Evolutionary conservation across 2,329 filamentous ascomycete species (phyloP), one percentile per base, ranked within the genome.

Genomic region (Cordyceps javanica): DNA sequence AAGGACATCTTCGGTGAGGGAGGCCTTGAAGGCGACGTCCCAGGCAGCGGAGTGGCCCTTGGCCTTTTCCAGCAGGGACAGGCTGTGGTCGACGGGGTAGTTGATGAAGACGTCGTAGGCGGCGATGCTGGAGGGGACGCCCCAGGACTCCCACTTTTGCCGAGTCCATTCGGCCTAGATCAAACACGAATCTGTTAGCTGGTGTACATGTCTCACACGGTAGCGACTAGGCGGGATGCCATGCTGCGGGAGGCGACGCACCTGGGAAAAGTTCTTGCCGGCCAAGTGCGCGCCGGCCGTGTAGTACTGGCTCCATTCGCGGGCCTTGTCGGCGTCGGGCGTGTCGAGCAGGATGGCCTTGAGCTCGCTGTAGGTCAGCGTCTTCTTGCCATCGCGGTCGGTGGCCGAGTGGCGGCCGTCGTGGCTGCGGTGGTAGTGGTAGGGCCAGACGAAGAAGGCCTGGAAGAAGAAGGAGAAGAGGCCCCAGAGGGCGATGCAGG

Each of bases 1-100:
- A 5, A 97, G 75, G 2, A 93, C 80, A 67, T 96, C 91, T 71
- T 99, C 94, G 64, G 89, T 85, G 41, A 97, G 74, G 1, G 83
- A 86, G 0, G 92, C 93, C 68, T 91, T 85, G 66, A 87, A 96
- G n/a, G 82, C 78, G 28, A 92, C 79, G 54, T 82, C 78, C 77
- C 83, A 87, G 3, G 68, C 64, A 26, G 69, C 65, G 1, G 69
- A 63, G 64, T 72, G 68, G 50, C 65, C 68, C 55, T 71, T 69
- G 26, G 69, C 62, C 63, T 77, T 81, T 66, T 83, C 76, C 53
- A 91, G 73, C 30, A 92, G 72, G 11, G 85, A 85, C 58, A 93
- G 73, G 26, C 86, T 79, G 66, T 91, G 87, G 54, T 85, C 86
- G 8, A 85, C 72, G 5, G 89, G 90, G 62, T 90, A 91, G 70